Conservation (phyloP, 331 rosid species). For the Acacia concinna region DNA sequence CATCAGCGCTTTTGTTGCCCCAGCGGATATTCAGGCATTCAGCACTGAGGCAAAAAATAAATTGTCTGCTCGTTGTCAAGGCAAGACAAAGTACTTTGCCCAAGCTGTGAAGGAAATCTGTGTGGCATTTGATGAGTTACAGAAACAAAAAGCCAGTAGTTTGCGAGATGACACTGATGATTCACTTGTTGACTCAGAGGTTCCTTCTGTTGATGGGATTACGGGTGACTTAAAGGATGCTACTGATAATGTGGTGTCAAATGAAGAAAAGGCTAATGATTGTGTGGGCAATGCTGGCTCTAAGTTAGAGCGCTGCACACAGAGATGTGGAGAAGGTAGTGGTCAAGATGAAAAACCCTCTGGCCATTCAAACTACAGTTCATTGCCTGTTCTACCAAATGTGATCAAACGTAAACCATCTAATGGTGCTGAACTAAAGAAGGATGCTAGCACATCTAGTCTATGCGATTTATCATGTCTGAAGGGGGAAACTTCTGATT, state of each 20-base stretch:
- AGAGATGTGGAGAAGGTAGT: conserved; percentile 51
- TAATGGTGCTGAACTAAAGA: conserved; percentile 38
- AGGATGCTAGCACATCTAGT: conserved; percentile 41
- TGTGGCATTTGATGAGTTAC: conserved; percentile 76
- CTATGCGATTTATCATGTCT: conserved; percentile 1
- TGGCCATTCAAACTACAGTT: conserved; percentile 43
- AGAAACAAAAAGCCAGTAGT: conserved; percentile 60
- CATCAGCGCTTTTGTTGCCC: conserved; percentile 90
- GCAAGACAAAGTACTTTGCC: conserved; percentile 69
- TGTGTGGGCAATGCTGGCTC: conserved; percentile 43
- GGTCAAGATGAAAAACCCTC: conserved; percentile 49
- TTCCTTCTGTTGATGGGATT: conserved; percentile 56
- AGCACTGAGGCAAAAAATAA: conserved; percentile 70
- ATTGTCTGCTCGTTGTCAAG: conserved; percentile 67
- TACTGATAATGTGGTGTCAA: conserved; percentile 40
- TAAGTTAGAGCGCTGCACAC: conserved; percentile 62
- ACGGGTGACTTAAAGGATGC: conserved; percentile 56
- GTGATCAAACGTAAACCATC: conserved; percentile 46
- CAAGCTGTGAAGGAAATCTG: conserved; percentile 95
- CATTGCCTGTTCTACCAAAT: conserved; percentile 50
- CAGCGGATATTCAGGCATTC: conserved; percentile 83
- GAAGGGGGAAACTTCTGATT: conserved; percentile 32
- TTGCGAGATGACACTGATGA: conserved; percentile 61
- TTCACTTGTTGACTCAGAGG: conserved; percentile 65
- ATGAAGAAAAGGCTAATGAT: conserved; percentile 41